These are phyloP conservation scores for Setaria italica DNA, from an alignment of 202 grass and related monocot species.

Conservation along the genomic window DNA sequence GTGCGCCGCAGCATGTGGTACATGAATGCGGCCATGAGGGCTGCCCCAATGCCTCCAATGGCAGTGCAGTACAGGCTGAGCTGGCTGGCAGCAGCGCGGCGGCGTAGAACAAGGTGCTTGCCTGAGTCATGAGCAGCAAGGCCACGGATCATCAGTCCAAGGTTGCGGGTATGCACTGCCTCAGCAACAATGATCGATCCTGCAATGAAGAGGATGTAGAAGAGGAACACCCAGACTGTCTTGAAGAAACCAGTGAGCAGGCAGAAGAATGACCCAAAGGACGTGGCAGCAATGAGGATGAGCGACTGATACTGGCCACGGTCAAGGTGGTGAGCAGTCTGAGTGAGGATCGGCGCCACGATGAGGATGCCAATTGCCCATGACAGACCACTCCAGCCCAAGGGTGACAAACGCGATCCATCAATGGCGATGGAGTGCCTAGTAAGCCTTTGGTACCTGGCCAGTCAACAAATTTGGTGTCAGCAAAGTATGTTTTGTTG, in stretches of 20 bases:
- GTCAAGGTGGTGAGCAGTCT: constrained; percentile 79
- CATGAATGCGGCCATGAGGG: constrained; percentile 84
- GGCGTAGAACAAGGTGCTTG: constrained; percentile 65
- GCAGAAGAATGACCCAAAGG: constrained; percentile 75
- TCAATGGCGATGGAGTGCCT: constrained; percentile 68
- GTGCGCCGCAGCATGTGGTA: constrained; percentile 95
- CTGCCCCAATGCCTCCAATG: constrained; percentile 75
- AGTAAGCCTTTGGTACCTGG: constrained; percentile 82
- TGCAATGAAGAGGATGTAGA: constrained; percentile 74
- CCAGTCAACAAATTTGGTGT: constrained; percentile 45
- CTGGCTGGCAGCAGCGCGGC: constrained; percentile 67
- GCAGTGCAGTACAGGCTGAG: constrained; percentile 71
- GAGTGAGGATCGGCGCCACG: constrained; percentile 62
- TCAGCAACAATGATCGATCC: constrained; percentile 63
- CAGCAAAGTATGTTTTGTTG: constrained; percentile 26
- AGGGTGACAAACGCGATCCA: constrained; percentile 59
- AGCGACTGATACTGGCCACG: constrained; percentile 76
- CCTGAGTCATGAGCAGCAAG: constrained; percentile 63
- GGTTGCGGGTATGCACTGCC: constrained; percentile 73
- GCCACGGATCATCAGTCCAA: constrained; percentile 81
- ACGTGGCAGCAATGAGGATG: constrained; percentile 71
- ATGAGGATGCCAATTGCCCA: constrained; percentile 80
- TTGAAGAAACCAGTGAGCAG: constrained; percentile 95
- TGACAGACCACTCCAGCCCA: constrained; percentile 84
- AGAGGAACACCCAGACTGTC: constrained; percentile 84